phyloP scores from a whole-genome alignment of 2,329 filamentous ascomycete genomes.

The Calonectria pteridis region DNA sequence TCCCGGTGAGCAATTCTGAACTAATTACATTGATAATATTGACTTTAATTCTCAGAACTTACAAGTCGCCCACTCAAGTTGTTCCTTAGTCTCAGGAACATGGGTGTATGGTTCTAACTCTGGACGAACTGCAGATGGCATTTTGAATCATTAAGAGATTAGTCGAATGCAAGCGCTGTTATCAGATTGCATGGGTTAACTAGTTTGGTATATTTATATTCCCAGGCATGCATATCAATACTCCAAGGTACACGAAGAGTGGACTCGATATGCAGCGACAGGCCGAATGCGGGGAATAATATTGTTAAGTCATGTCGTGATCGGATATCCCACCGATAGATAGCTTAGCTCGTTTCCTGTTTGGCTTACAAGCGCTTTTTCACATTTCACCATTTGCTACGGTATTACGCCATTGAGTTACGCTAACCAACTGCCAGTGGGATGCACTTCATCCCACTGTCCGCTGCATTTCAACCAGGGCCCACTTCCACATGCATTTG shows the following conservation, averaged over 20 bases:
- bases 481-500: neutral
- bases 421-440: neutral
- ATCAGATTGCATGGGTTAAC: neutral
- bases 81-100: constrained; percentile 52
- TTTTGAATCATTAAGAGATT: constrained; percentile 27
- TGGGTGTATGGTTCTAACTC: constrained; percentile 49
- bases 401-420: neutral
- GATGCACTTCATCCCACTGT: neutral
- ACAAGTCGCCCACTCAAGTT: constrained; percentile 50
- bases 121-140: constrained; percentile 47
- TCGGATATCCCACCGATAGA: neutral
- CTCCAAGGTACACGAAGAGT: neutral
- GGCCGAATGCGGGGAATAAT: neutral
- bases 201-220: neutral
- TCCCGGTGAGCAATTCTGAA: neutral
- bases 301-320: neutral
- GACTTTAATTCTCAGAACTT: neutral
- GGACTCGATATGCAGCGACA: neutral
- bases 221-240: neutral
- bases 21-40: constrained; percentile 27
- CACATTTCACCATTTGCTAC: neutral
- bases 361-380: neutral
- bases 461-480: neutral
- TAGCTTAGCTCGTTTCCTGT: neutral
- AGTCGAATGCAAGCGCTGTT: neutral